A percentile compares a stretch with the other conserved stretches of the same genome.
Conservation (phyloP, 139 green algal species). For the Tetratostichococcus sp. region DNA sequence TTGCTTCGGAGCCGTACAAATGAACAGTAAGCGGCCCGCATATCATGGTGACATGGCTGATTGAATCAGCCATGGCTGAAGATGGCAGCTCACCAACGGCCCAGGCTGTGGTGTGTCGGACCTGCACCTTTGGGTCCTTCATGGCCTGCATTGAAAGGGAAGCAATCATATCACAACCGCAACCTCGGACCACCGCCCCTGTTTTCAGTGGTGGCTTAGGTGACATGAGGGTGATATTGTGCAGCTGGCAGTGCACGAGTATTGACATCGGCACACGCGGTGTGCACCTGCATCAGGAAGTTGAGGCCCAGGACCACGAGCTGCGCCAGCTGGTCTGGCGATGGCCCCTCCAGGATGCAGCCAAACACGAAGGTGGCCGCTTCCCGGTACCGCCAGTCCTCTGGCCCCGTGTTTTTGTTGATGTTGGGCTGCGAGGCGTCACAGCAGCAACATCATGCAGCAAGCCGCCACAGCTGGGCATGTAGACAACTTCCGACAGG, state of each 20-base stretch:
- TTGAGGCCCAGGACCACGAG: conserved; percentile 69
- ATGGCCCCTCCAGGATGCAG: conserved; percentile 90
- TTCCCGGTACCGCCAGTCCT: conserved; percentile 90
- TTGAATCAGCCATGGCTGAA: no score
- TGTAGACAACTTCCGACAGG: no score
- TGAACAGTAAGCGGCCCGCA: no score
- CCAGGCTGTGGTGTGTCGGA: conserved; percentile 95
- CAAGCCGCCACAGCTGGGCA: no score
- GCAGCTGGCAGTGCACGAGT: no score
- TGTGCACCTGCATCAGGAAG: conserved; percentile 50
- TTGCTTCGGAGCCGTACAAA: no score
- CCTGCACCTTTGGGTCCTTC: conserved; percentile 72
- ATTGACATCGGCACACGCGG: no score
- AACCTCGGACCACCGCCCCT: no score
- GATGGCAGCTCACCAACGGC: conserved; percentile 79
- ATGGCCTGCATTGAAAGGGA: conserved; percentile 30
- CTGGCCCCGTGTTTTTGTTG: conserved; percentile 47
- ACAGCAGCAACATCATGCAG: no score
- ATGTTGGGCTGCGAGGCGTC: conserved; percentile 83
- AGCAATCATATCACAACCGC: no score
- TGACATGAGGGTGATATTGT: conserved; percentile 11
- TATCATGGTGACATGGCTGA: no score
- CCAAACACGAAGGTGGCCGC: conserved; percentile 96
- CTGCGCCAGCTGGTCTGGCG: conserved; percentile 44
- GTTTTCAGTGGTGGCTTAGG: no score